Evolutionary conservation across 345 rosid species (phyloP).

Genomic region (Citrus medica): DNA sequence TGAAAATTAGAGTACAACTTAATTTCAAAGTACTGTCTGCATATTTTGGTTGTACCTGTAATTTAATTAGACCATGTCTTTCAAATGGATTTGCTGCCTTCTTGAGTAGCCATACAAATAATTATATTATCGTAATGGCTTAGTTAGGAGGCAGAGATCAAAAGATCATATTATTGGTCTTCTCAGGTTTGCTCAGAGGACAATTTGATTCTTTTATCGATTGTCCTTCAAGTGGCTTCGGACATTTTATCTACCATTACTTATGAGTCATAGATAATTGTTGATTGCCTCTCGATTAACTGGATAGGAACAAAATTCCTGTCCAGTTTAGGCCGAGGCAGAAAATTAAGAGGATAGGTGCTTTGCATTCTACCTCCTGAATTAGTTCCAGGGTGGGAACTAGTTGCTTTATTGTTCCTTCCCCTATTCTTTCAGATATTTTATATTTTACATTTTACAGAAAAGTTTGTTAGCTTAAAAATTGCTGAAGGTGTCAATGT

Average conservation of each 20-base stretch:
- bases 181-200: not conserved
- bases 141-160: conserved; percentile 4
- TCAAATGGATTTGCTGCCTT: not conserved
- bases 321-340: not conserved
- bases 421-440: not conserved
- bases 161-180: not conserved
- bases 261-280: not conserved
- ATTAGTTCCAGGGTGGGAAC: not conserved
- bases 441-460: not conserved
- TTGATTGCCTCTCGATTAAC: not conserved
- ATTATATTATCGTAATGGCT: not conserved
- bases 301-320: not conserved
- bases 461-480: not conserved
- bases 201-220: not conserved
- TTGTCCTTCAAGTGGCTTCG: not conserved
- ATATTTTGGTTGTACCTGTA: not conserved
- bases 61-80: not conserved
- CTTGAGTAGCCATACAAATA: not conserved
- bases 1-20: not conserved
- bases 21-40: not conserved
- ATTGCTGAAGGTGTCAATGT: not conserved
- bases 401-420: not conserved
- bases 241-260: not conserved
- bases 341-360: not conserved
- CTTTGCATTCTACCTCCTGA: not conserved